Evolutionary conservation across 2,329 filamentous ascomycete genomes (phyloP), one percentile per base, ranked within the genome.

Genomic region (Blastomyces parvus): DNA sequence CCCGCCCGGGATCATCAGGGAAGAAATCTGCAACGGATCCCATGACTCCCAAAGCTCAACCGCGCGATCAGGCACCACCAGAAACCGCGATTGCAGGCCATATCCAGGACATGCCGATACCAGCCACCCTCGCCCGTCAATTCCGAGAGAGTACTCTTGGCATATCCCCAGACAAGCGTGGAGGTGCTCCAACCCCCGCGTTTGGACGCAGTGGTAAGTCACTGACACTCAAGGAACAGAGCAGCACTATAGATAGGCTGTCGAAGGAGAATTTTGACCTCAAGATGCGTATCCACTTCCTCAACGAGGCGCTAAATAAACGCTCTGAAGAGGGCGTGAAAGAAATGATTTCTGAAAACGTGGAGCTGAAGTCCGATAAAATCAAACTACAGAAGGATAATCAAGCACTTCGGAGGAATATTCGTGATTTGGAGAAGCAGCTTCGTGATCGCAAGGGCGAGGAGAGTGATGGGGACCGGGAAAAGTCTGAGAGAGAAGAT

Each of bases 241-340:
- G 93, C 73, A 96, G 89, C 76, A 97, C 93, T 17, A 97, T 99
- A 67, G 94, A 99, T 75, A 87, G 92, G 64, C 82, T 97, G 1
- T 95, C 91, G 65, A 99, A 99, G 77, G 94, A 99, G 75, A 99
- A 99, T 68, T 99, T 97, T 73, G 93, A 97, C 73, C 79, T 97
- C 62, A 97, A 97, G 77, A 86, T 97, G 76, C 95, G 96, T 74
- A 94, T 97, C 67, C 95, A 97, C 82, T 99, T 97, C 72, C 83
- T 99, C 59, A 95, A 93, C 70, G 90, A 97, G 74, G 89, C 93
- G 1, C 80, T 99, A 25, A 91, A 96, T 75, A 94, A 93, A 72
- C 84, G 95, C 52, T 97, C 92, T 1, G 93, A 97, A 74, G 93
- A 97, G 77, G 91, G 92, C 67, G 88, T 99, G 74, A 96, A 96